Evolutionary conservation across 2,329 filamentous ascomycete species (phyloP), one percentile per base, ranked within the genome.

Genomic region (Paraphaeosphaeria sporulosa): DNA sequence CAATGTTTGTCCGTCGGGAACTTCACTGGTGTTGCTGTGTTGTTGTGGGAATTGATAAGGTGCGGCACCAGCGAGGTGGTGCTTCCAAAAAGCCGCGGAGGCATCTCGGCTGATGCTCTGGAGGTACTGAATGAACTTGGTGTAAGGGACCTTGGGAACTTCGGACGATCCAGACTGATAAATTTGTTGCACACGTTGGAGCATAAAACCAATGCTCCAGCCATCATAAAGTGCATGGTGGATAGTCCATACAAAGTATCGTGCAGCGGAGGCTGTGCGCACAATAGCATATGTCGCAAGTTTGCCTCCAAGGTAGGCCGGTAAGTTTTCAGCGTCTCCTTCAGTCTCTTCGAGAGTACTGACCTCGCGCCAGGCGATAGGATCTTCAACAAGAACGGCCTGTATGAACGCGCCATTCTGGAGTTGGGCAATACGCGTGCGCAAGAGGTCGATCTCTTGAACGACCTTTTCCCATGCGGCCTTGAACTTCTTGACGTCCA

Each of bases 391-490:
- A 9, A 76, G 56, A 8, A 76, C 73, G 17, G 62, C 64, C 49
- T 77, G 75, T 10, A 76, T 6, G 15, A 74, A 72, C 0, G 47
- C 15, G n/a, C 71, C 70, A 10, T 71, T 71, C 38, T 67, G 62
- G 1, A 71, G 63, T 46, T 76, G 71, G 9, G 70, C 61, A 34
- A 76, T 66, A 9, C 83, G 78, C 25, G 83, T 85, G 12, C 84
- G 78, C 12, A 85, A 72, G 19, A 85, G 83, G 32, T 82, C 80
- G 27, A 80, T 70, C 38, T 81, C 79, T 8, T 78, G 66, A 2
- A 84, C 77, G 4, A 79, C 75, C 13, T 74, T 72, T 51, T 83
- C 77, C 82, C 83, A 85, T 0, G 82, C 77, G 9, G 72, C 64
- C 61, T 81, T 82, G 72, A 85, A 82, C 30, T 72, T 75, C 8